Conservation (phyloP, 1,284 basidiomycete genomes). For the Meripilus lineatus region DNA sequence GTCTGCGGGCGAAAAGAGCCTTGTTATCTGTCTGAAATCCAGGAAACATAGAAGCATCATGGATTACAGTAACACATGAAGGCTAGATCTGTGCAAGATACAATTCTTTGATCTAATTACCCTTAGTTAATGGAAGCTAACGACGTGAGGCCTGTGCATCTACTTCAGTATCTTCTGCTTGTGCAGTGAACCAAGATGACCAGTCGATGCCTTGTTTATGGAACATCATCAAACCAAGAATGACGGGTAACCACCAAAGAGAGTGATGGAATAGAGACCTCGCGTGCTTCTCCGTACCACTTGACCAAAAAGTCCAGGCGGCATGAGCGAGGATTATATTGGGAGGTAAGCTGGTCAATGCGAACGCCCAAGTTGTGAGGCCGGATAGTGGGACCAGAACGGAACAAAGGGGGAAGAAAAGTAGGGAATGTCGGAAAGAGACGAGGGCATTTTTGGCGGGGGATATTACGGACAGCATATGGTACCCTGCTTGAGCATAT, state of each 20-base stretch:
- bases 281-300: slow-evolving; percentile 77
- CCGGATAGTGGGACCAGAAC: slow-evolving; percentile 83
- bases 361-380: slow-evolving; percentile 85
- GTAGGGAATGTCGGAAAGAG: slow-evolving; percentile 76
- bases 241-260: slow-evolving; percentile 88
- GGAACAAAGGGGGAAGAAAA: slow-evolving; percentile 79
- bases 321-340: slow-evolving; percentile 71
- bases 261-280: slow-evolving; percentile 77
- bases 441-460: slow-evolving; percentile 85
- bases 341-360: slow-evolving; percentile 71
- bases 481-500: slow-evolving; percentile 93
- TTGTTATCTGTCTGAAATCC: too few species aligned
- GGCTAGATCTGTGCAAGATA: too few species aligned
- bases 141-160: too few species aligned
- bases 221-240: slow-evolving; percentile 91
- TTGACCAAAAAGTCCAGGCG: slow-evolving; percentile 75
- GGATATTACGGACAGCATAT: slow-evolving; percentile 85
- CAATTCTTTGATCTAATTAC: too few species aligned
- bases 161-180: too few species aligned
- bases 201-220: slow-evolving; percentile 83
- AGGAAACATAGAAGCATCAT: too few species aligned
- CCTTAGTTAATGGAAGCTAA: too few species aligned
- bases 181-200: slow-evolving; percentile 31
- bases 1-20: too few species aligned
- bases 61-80: too few species aligned